phyloP scores from a whole-genome alignment of 192 early-diverging fungal species.

The Funneliformis mosseae region DNA sequence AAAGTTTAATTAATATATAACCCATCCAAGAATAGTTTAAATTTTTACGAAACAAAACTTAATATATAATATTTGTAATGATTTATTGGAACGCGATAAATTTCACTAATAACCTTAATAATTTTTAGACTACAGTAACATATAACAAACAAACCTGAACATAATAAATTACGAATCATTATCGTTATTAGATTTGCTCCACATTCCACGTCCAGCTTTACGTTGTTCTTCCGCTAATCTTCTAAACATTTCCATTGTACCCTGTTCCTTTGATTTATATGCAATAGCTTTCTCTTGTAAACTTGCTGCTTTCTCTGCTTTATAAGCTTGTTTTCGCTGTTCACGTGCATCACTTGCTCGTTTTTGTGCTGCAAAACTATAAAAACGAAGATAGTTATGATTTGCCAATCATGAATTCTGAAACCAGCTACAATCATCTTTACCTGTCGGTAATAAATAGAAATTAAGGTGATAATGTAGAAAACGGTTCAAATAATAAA shows the following conservation, averaged over 20 bases:
- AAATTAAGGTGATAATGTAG: too few species aligned
- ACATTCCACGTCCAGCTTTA: slow-evolving; percentile 30
- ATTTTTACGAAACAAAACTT: too few species aligned
- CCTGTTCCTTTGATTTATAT: slow-evolving; percentile 68
- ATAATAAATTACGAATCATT: neutral
- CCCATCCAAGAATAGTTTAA: too few species aligned
- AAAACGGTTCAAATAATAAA: neutral
- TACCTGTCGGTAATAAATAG: too few species aligned
- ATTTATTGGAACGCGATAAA: too few species aligned
- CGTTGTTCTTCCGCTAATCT: slow-evolving; percentile 66
- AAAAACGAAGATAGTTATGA: neutral
- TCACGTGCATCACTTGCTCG: slow-evolving; percentile 45
- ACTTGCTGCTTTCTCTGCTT: slow-evolving; percentile 38
- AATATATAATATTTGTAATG: too few species aligned
- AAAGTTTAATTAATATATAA: too few species aligned
- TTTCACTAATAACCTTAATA: too few species aligned
- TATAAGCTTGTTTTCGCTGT: slow-evolving; percentile 36
- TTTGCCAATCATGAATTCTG: too few species aligned
- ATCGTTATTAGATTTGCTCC: neutral
- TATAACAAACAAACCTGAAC: neutral
- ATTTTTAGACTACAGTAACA: too few species aligned
- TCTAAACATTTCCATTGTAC: slow-evolving; percentile 70
- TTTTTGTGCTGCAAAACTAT: slow-evolving; percentile 47
- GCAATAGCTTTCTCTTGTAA: slow-evolving; percentile 51
- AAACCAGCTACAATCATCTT: too few species aligned